phyloP scores from a whole-genome alignment of 768 basidiomycete genomes.

The Asterophora parasitica region DNA sequence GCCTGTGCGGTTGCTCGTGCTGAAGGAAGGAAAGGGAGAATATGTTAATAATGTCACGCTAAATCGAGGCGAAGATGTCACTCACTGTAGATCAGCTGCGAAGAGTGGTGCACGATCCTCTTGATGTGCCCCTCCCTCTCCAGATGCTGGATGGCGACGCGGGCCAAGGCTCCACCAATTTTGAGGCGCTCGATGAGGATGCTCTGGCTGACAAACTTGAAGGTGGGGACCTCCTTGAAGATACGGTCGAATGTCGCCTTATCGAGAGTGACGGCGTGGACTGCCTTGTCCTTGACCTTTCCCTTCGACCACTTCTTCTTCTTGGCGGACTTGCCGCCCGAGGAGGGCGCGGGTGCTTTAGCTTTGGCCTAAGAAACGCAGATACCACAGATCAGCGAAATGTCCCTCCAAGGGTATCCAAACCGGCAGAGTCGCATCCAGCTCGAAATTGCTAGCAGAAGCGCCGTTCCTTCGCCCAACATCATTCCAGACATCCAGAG shows the following conservation, averaged over 20 bases:
- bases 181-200: slow-evolving; percentile 99
- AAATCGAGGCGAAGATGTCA: slow-evolving; percentile 20
- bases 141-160: slow-evolving; percentile 85
- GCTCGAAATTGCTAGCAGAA: slow-evolving; percentile 11
- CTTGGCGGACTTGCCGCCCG: slow-evolving; percentile 87
- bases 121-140: slow-evolving; percentile 95
- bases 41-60: not conserved
- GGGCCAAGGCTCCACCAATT: slow-evolving; percentile 92
- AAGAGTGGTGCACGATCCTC: slow-evolving; percentile 92
- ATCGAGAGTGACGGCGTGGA: slow-evolving; percentile 93
- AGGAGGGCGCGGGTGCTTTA: slow-evolving; percentile 70
- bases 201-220: slow-evolving; percentile 96
- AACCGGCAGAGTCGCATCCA: slow-evolving; percentile 34
- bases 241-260: slow-evolving; percentile 91
- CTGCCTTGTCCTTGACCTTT: slow-evolving; percentile 99
- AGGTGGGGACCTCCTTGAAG: slow-evolving; percentile 97
- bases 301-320: slow-evolving; percentile 99
- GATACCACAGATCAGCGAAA: slow-evolving; percentile 16
- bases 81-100: slow-evolving; percentile 94
- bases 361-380: slow-evolving; percentile 53
- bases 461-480: slow-evolving; percentile 1
- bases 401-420: slow-evolving; percentile 29
- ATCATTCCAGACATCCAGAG: not conserved
- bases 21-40: slow-evolving; percentile 15
- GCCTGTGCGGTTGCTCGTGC: slow-evolving; percentile 46